phyloP scores from a whole-genome alignment of 2,329 filamentous ascomycete species.

The Fusarium oxysporum region DNA sequence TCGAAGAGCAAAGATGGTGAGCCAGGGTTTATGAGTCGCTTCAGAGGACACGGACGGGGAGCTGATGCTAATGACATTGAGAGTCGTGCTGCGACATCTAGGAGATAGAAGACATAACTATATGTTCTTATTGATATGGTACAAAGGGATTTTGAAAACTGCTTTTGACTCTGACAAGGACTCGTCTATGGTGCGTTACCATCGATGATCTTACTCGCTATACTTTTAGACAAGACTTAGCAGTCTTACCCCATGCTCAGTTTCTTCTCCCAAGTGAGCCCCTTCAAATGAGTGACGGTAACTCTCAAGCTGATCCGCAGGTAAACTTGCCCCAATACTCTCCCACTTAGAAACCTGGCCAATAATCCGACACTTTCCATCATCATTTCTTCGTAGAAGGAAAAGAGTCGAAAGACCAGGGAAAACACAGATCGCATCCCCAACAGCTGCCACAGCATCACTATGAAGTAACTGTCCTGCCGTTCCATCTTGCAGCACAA shows the following conservation, averaged over 20 bases:
- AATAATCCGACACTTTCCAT: accelerated
- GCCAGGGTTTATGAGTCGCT: too few relatives aligned
- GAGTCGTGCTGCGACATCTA: too few relatives aligned
- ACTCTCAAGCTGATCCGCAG: accelerated
- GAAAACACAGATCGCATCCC: conserved; percentile 9
- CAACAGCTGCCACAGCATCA: accelerated
- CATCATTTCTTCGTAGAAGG: accelerated
- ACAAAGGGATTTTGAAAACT: too few relatives aligned
- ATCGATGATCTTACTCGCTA: too few relatives aligned
- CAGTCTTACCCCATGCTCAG: accelerated
- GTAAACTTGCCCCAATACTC: neutral
- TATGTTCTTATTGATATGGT: too few relatives aligned
- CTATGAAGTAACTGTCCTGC: neutral
- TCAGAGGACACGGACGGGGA: too few relatives aligned
- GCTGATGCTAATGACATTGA: too few relatives aligned
- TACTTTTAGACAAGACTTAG: neutral
- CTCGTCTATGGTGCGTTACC: too few relatives aligned
- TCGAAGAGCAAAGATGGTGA: too few relatives aligned
- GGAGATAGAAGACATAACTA: too few relatives aligned
- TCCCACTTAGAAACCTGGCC: neutral
- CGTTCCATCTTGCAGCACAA: conserved; percentile 9
- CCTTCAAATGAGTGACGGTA: neutral
- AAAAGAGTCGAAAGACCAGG: neutral
- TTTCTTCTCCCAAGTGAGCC: accelerated
- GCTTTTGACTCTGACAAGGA: too few relatives aligned